These are phyloP conservation scores for Rubroboletus pulcherrimus DNA, from an alignment of 768 basidiomycete species.

Conservation along the genomic window DNA sequence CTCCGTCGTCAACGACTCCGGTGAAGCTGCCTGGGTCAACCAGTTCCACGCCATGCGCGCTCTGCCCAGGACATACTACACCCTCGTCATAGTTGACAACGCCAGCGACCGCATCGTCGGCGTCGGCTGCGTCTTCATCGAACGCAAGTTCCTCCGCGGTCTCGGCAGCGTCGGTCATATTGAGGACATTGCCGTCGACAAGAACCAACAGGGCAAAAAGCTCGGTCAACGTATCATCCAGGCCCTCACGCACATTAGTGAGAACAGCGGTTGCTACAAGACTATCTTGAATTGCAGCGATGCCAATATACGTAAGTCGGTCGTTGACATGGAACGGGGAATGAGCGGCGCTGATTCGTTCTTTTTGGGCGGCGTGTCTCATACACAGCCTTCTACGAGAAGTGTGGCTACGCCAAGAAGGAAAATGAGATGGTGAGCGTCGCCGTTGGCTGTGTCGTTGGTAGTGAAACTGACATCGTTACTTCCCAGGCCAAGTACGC, in stretches of 20 bases:
- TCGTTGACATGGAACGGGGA: not conserved
- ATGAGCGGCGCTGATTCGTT: slow-evolving; percentile 8
- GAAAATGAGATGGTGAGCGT: slow-evolving; percentile 84
- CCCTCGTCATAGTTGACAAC: slow-evolving; percentile 79
- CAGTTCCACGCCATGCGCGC: slow-evolving; percentile 63
- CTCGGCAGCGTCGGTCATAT: slow-evolving; percentile 92
- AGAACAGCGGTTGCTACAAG: slow-evolving; percentile 85
- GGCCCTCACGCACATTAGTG: slow-evolving; percentile 79
- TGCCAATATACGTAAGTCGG: slow-evolving; percentile 79
- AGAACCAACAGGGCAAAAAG: slow-evolving; percentile 85
- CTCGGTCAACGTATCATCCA: slow-evolving; percentile 86
- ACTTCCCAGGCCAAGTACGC: slow-evolving; percentile 55
- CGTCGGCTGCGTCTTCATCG: slow-evolving; percentile 80
- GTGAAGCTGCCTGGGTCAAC: slow-evolving; percentile 61
- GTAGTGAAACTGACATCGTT: slow-evolving; percentile 6
- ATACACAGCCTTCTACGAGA: slow-evolving; percentile 85
- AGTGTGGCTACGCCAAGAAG: slow-evolving; percentile 90
- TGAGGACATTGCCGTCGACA: slow-evolving; percentile 95
- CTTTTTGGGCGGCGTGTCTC: not conserved
- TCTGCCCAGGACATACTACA: slow-evolving; percentile 68
- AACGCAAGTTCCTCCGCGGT: slow-evolving; percentile 89
- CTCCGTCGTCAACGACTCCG: slow-evolving; percentile 63
- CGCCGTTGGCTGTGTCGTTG: not conserved
- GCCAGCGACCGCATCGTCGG: slow-evolving; percentile 76
- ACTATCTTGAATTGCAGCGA: slow-evolving; percentile 95